Conservation (phyloP, 2,329 filamentous ascomycete genomes). For the Phaeoacremonium minimum region DNA sequence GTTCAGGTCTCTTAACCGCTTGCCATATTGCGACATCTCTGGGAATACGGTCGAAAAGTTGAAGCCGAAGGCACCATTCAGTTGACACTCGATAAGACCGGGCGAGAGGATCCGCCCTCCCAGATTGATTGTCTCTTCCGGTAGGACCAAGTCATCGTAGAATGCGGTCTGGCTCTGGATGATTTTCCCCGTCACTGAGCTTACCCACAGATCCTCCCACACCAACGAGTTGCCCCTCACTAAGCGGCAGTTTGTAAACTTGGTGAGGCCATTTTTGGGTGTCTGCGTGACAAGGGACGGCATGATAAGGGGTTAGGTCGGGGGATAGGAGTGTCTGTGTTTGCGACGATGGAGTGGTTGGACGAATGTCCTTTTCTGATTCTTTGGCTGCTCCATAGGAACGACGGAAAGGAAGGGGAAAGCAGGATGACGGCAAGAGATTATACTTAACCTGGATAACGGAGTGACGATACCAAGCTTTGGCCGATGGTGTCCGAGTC, state of each 20-base stretch:
- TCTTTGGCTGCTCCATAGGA: neutral
- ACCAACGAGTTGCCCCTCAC: slow-evolving; percentile 65
- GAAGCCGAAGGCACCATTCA: slow-evolving; percentile 90
- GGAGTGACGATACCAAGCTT: no score
- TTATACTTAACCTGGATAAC: no score
- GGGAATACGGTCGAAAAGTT: slow-evolving; percentile 76
- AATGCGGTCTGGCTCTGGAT: slow-evolving; percentile 64
- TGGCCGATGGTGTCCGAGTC: no score
- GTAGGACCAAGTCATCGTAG: slow-evolving; percentile 64
- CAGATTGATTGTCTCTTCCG: slow-evolving; percentile 74
- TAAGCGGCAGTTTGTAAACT: slow-evolving; percentile 84
- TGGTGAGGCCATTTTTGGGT: slow-evolving; percentile 61
- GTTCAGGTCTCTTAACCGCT: slow-evolving; percentile 66
- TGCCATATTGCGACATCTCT: slow-evolving; percentile 62
- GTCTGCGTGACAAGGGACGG: slow-evolving; percentile 38
- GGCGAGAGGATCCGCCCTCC: slow-evolving; percentile 79
- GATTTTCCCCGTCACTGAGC: slow-evolving; percentile 75
- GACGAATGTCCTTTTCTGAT: neutral
- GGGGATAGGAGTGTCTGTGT: no score
- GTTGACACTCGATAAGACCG: slow-evolving; percentile 84
- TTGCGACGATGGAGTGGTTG: no score
- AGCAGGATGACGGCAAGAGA: neutral
- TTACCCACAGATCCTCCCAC: slow-evolving; percentile 83
- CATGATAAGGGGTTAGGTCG: slow-evolving; percentile 33
- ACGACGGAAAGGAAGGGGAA: neutral